Evolutionary conservation across 2,329 filamentous ascomycete genomes (phyloP).

Genomic region (Claviceps spartinae): DNA sequence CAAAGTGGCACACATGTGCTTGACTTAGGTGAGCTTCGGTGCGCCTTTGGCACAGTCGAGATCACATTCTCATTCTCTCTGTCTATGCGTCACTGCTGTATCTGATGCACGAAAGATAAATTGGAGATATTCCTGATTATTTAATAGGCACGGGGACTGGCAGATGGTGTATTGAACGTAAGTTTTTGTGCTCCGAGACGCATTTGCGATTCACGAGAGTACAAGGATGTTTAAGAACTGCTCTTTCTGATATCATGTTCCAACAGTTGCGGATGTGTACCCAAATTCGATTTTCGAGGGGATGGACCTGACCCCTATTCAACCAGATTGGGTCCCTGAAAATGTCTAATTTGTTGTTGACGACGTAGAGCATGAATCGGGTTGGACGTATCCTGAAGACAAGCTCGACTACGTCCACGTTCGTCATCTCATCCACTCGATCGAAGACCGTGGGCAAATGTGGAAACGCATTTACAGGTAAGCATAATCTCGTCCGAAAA

Average conservation of each 20-base stretch:
- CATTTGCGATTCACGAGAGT: neutral
- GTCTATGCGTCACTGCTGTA: neutral
- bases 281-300: constrained; percentile 30
- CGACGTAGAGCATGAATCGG: constrained; percentile 36
- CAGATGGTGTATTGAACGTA: constrained; percentile 36
- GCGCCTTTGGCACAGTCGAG: neutral
- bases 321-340: constrained; percentile 35
- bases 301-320: constrained; percentile 38
- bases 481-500: constrained; percentile 5
- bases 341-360: constrained; percentile 39
- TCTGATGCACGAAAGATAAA: neutral
- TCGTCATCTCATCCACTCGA: constrained; percentile 31
- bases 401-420: constrained; percentile 37
- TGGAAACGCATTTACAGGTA: constrained; percentile 30
- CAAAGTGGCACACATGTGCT: constrained; percentile 28
- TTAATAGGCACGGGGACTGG: constrained; percentile 34
- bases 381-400: constrained; percentile 32
- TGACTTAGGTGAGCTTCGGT: constrained; percentile 28
- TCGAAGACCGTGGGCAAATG: constrained; percentile 27
- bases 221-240: neutral
- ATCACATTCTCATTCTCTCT: no score
- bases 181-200: constrained; percentile 13
- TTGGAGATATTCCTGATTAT: neutral
- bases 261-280: constrained; percentile 33
- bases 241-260: neutral